Conservation (phyloP, 352 stramenopile species). For the Pythium monospermum region DNA sequence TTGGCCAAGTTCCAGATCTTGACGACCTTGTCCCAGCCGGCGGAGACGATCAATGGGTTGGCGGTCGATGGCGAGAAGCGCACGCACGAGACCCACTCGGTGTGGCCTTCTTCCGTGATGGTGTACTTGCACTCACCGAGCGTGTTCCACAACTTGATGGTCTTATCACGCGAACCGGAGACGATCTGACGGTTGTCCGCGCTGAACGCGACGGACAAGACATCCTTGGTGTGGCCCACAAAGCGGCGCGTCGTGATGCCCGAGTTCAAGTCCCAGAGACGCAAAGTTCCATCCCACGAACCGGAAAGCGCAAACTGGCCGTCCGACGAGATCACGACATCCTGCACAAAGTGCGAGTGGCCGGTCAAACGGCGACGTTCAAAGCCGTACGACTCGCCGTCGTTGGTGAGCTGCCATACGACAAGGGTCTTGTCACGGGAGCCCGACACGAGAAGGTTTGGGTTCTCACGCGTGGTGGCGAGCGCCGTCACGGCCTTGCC, state of each 20-base stretch:
- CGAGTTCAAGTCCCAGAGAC: slow-evolving; percentile 99
- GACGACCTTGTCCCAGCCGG: slow-evolving; percentile 99
- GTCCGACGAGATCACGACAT: slow-evolving; percentile 99
- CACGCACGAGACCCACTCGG: slow-evolving; percentile 99
- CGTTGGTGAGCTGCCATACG: slow-evolving; percentile 88
- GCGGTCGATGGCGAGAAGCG: slow-evolving; percentile 96
- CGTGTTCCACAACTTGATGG: slow-evolving; percentile 99
- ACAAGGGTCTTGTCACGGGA: slow-evolving; percentile 96
- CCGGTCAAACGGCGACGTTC: slow-evolving; percentile 94
- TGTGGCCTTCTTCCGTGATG: slow-evolving; percentile 97
- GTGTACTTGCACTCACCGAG: slow-evolving; percentile 99
- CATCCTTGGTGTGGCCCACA: slow-evolving; percentile 99
- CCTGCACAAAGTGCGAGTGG: slow-evolving; percentile 99
- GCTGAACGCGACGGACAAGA: slow-evolving; percentile 99
- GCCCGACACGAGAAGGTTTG: slow-evolving; percentile 97
- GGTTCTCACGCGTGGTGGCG: slow-evolving; percentile 98
- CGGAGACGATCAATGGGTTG: slow-evolving; percentile 98
- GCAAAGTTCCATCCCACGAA: slow-evolving; percentile 98
- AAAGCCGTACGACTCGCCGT: slow-evolving; percentile 98
- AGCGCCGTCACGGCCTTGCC: slow-evolving; percentile 92
- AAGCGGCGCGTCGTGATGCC: slow-evolving; percentile 98
- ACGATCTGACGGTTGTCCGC: slow-evolving; percentile 99
- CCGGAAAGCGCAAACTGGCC: slow-evolving; percentile 98
- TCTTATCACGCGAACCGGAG: slow-evolving; percentile 98
- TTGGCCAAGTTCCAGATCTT: slow-evolving; percentile 99